phyloP scores from a whole-genome alignment of 2,329 filamentous ascomycete species.

The Phialophora expanda region DNA sequence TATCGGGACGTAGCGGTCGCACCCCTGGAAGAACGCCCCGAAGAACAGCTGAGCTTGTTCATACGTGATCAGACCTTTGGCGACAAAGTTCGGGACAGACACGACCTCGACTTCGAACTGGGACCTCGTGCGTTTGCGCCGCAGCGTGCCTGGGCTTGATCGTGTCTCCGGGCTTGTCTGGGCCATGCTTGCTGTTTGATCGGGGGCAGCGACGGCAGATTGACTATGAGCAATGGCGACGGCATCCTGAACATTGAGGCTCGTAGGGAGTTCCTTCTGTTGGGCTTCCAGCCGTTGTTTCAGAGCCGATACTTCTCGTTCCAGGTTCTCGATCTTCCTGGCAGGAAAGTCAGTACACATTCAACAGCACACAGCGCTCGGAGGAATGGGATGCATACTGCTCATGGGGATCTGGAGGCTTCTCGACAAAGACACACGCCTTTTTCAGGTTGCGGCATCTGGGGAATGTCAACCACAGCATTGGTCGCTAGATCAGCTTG shows the following conservation, averaged over 20 bases:
- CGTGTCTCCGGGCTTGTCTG: conserved; percentile 7
- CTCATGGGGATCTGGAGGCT: conserved; percentile 38
- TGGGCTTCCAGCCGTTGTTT: conserved; percentile 41
- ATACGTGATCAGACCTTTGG: conserved; percentile 44
- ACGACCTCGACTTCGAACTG: conserved; percentile 45
- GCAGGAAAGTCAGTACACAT: neutral
- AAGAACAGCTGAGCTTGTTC: conserved; percentile 46
- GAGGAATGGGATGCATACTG: conserved; percentile 7
- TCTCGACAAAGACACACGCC: conserved; percentile 47
- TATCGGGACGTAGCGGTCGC: conserved; percentile 56
- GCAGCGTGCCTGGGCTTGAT: conserved; percentile 22
- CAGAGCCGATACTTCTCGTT: conserved; percentile 43
- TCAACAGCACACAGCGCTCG: neutral
- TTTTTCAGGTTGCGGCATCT: conserved; percentile 46
- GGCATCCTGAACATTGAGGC: conserved; percentile 32
- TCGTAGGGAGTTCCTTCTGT: conserved; percentile 6
- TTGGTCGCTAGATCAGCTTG: neutral
- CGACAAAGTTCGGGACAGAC: conserved; percentile 46
- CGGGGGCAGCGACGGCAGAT: conserved; percentile 29
- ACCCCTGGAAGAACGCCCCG: conserved; percentile 47
- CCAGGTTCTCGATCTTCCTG: conserved; percentile 45
- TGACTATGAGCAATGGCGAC: neutral
- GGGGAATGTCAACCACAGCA: neutral
- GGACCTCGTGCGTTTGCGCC: conserved; percentile 42
- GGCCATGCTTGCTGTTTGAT: neutral